Percentiles rank a stretch among this genome's conserved stretches.
These are phyloP conservation scores for Hypholoma sublateritium DNA, from an alignment of 768 basidiomycete species.

Conservation along the genomic window DNA sequence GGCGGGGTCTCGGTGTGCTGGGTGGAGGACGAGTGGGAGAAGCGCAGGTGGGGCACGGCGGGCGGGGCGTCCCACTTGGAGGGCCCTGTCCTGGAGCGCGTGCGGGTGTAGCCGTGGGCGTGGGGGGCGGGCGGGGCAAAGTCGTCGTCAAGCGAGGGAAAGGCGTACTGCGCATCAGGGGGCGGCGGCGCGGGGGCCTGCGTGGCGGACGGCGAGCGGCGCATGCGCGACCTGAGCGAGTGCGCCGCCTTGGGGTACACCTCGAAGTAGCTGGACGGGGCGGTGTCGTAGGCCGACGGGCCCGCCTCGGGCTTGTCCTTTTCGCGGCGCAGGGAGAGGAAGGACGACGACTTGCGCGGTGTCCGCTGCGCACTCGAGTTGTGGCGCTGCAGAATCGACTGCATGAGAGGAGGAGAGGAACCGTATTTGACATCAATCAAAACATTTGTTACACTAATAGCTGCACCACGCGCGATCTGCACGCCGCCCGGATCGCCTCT, in stretches of 20 bases:
- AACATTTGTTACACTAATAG: conserved; percentile 6
- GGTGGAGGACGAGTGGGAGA: conserved; percentile 68
- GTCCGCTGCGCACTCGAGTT: conserved; percentile 37
- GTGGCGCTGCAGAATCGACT: conserved; percentile 38
- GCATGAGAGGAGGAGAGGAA: conserved; percentile 24
- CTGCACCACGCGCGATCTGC: conserved; percentile 12
- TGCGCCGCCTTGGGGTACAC: conserved; percentile 41
- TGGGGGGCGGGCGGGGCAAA: conserved; percentile 27
- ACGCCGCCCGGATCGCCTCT: conserved; percentile 18
- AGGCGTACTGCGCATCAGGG: conserved; percentile 28
- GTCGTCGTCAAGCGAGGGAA: conserved; percentile 38
- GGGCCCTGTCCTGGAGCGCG: conserved; percentile 60
- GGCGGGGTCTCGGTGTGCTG: conserved; percentile 72
- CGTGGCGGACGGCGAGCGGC: conserved; percentile 18
- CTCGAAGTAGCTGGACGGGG: conserved; percentile 44
- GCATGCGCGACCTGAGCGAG: conserved; percentile 29
- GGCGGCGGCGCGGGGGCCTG: neutral
- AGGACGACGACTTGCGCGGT: conserved; percentile 56
- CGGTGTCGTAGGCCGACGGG: conserved; percentile 22
- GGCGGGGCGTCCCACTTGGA: conserved; percentile 45
- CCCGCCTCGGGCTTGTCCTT: conserved; percentile 35
- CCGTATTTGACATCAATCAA: neutral
- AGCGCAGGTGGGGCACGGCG: conserved; percentile 51
- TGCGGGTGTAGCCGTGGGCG: conserved; percentile 37
- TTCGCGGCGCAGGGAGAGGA: conserved; percentile 55